Evolutionary conservation across 192 early-diverging fungal genomes (phyloP), one percentile per base, ranked within the genome.

Genomic region (Umbelopsis ramanniana): DNA sequence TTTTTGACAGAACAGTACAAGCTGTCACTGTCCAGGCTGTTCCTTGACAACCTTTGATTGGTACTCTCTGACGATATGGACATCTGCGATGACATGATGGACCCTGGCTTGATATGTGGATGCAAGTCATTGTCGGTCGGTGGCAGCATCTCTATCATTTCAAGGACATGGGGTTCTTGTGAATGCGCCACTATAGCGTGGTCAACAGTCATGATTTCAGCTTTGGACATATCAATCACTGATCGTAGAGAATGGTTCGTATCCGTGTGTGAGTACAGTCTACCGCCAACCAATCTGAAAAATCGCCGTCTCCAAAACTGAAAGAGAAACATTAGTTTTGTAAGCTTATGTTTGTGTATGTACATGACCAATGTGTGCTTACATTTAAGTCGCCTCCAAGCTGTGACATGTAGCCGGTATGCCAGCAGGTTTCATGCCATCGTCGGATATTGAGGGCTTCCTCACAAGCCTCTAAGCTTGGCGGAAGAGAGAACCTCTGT

Each of bases 351-450:
- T 15, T 22, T 46, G 6, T 33, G 17, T 9, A 23, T 23, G 17
- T 15, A 21, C 1, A n/a, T 8, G n/a, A 23, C 7, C 26, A 23
- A 12, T 48, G 23, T 8, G 67, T 15, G 46, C 66, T 68, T 71
- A 78, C 76, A 45, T 78, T 73, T 46, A 69, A 40, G 54, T 78
- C 76, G 15, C 76, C 76, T 2, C 76, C 76, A 6, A 69, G 45
- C 26, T 78, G 76, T 11, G 72, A 73, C 76, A 78, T 78, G 33
- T 68, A 70, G 11, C 76, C 76, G 1, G 29, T 6, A 17, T 71
- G 67, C 71, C 76, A 73, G 24, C 52, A 38, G 12, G 60, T 78
- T 24, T 55, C 33, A 52, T 72, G 67, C 52, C 72, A 78, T 63
- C 60, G 48, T 26, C 54, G 66, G 0, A 72, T 69, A n/a, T 68